phyloP scores from a whole-genome alignment of 306 rosid genomes.

The Ammopiptanthus mongolicus region DNA sequence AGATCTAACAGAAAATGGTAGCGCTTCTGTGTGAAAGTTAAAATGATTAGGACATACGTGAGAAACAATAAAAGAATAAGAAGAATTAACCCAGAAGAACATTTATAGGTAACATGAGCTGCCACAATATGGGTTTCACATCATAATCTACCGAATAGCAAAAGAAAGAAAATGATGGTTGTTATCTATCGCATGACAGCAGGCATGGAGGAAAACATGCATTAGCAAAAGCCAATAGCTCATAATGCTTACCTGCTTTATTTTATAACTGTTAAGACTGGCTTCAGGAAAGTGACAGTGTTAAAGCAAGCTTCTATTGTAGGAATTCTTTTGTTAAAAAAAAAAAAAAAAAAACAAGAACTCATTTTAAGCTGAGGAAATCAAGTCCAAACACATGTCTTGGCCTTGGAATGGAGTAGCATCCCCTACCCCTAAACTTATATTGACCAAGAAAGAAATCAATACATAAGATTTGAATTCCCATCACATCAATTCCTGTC shows the following conservation, averaged over 20 bases:
- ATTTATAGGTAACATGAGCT: background rate
- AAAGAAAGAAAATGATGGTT: too few relatives aligned
- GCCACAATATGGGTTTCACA: background rate
- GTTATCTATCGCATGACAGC: too few relatives aligned
- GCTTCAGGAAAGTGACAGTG: background rate
- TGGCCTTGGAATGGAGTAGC: too few relatives aligned
- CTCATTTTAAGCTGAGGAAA: background rate
- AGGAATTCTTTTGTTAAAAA: background rate
- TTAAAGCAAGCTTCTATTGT: background rate
- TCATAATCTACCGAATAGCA: background rate
- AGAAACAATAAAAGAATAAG: background rate
- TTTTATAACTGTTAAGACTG: too few relatives aligned
- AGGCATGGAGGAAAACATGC: too few relatives aligned
- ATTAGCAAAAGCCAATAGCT: too few relatives aligned
- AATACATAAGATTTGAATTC: background rate
- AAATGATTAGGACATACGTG: background rate
- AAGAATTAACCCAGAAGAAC: background rate
- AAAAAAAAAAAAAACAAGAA: background rate
- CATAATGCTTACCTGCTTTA: too few relatives aligned
- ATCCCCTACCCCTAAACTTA: too few relatives aligned
- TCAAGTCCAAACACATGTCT: background rate
- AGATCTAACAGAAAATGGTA: background rate
- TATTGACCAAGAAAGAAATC: background rate
- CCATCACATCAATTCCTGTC: background rate
- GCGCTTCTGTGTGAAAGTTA: background rate